Conservation (phyloP, 768 basidiomycete genomes). For the Lanmaoa rubissima region DNA sequence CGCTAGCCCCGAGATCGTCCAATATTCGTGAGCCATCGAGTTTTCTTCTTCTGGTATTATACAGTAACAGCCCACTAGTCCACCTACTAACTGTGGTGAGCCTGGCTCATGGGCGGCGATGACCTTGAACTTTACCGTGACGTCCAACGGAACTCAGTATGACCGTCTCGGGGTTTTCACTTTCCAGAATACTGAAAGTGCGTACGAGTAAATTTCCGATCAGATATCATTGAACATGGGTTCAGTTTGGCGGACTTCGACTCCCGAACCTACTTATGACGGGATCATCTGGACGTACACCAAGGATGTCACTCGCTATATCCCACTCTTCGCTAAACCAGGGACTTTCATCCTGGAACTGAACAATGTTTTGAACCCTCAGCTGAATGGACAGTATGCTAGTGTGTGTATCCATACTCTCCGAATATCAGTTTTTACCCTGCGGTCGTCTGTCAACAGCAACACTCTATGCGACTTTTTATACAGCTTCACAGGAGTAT, state of each 20-base stretch:
- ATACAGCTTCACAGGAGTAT: conserved; percentile 52
- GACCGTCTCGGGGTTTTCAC: conserved; percentile 73
- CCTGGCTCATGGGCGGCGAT: conserved; percentile 74
- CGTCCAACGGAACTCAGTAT: conserved; percentile 75
- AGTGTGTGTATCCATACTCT: conserved; percentile 39
- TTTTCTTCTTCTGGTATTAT: neutral
- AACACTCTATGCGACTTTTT: conserved; percentile 69
- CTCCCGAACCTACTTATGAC: conserved; percentile 66
- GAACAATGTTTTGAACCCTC: conserved; percentile 61
- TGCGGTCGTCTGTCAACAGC: conserved; percentile 39
- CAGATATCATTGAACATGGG: neutral
- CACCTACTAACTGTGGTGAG: conserved; percentile 68
- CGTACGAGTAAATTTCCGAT: conserved; percentile 16
- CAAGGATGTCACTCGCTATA: conserved; percentile 74
- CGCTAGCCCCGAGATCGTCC: conserved; percentile 59
- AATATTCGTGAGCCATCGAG: conserved; percentile 47
- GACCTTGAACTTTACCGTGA: conserved; percentile 74
- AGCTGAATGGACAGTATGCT: conserved; percentile 66
- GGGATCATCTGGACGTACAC: conserved; percentile 79
- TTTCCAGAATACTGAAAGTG: conserved; percentile 76
- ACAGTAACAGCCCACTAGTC: conserved; percentile 39
- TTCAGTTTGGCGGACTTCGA: conserved; percentile 77
- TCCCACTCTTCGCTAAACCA: conserved; percentile 63
- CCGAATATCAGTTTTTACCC: neutral
- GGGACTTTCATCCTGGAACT: conserved; percentile 73